A percentile compares a stretch with the other conserved stretches of the same genome.
These are phyloP conservation scores for Ganoderma multipileum DNA, from an alignment of 1,284 basidiomycete species.

Conservation along the genomic window DNA sequence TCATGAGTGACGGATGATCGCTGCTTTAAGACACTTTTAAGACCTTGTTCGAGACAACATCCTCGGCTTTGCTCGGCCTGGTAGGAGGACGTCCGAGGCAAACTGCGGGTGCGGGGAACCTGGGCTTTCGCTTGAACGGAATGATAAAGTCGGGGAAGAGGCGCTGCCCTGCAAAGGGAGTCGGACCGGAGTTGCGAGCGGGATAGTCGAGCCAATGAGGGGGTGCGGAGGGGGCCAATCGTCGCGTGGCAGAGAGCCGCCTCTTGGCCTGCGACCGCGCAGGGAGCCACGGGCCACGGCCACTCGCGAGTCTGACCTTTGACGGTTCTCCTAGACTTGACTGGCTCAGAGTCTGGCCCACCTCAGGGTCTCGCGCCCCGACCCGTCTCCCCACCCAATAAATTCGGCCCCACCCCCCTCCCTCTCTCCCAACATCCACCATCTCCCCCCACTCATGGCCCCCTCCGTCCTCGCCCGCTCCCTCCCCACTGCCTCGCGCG, in stretches of 20 bases:
- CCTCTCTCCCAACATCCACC: conserved; percentile 20
- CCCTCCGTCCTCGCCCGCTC: conserved; percentile 25
- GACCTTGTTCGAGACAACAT: too few species aligned
- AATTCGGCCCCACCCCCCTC: conserved; percentile 24
- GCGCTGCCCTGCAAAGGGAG: conserved; percentile 24
- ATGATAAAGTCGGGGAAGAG: conserved; percentile 14
- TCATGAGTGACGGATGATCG: neutral
- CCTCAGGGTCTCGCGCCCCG: conserved; percentile 18
- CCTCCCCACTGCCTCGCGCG: conserved; percentile 28
- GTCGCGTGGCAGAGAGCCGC: conserved; percentile 12
- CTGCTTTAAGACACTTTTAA: neutral
- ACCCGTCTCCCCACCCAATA: conserved; percentile 26
- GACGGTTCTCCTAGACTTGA: conserved; percentile 1
- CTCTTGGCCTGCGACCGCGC: neutral
- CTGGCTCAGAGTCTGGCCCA: conserved; percentile 23
- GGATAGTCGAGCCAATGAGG: conserved; percentile 19
- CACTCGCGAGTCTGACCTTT: neutral
- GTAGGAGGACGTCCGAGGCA: neutral
- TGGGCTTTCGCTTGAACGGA: conserved; percentile 8
- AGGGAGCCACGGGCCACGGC: neutral
- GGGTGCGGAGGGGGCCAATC: neutral
- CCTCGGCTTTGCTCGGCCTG: neutral
- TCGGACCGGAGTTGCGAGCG: conserved; percentile 22
- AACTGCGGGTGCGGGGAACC: neutral
- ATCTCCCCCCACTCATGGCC: conserved; percentile 22